phyloP scores from a whole-genome alignment of 805 yeast species.

The Vanderwaltozyma verrucispora region DNA sequence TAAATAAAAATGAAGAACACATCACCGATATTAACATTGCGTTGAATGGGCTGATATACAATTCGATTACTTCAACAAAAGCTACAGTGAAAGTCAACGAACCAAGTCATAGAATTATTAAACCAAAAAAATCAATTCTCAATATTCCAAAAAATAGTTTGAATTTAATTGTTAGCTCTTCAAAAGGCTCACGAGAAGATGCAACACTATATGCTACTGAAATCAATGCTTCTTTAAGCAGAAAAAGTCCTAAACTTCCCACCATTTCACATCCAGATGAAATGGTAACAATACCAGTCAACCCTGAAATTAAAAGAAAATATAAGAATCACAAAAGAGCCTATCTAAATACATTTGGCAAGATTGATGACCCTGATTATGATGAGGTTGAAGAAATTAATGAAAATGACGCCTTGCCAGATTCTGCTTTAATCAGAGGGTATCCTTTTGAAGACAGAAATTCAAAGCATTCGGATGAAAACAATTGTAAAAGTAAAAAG shows the following conservation, averaged over 20 bases:
- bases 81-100: background rate
- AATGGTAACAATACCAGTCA: slow-evolving; percentile 25
- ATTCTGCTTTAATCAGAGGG: slow-evolving; percentile 25
- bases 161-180: slow-evolving; percentile 22
- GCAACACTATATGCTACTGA: slow-evolving; percentile 28
- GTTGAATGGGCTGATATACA: slow-evolving; percentile 11
- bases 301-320: slow-evolving; percentile 17
- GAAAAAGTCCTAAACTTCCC: slow-evolving; percentile 14
- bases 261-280: slow-evolving; percentile 17
- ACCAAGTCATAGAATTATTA: slow-evolving; percentile 14
- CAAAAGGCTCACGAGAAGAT: slow-evolving; percentile 22
- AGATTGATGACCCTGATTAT: slow-evolving; percentile 7
- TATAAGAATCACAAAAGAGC: slow-evolving; percentile 13
- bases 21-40: slow-evolving; percentile 4
- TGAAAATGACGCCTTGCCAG: slow-evolving; percentile 6
- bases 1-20: background rate
- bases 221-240: slow-evolving; percentile 17
- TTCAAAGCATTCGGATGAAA: no score
- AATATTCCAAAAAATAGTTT: slow-evolving; percentile 10
- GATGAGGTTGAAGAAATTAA: slow-evolving; percentile 1
- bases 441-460: slow-evolving; percentile 10
- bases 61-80: slow-evolving; percentile 3
- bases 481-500: background rate
- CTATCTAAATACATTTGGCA: slow-evolving; percentile 5
- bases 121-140: slow-evolving; percentile 17